These are phyloP conservation scores for Xenoacremonium recifei DNA, from an alignment of 2,329 filamentous ascomycete genomes.

Conservation along the genomic window DNA sequence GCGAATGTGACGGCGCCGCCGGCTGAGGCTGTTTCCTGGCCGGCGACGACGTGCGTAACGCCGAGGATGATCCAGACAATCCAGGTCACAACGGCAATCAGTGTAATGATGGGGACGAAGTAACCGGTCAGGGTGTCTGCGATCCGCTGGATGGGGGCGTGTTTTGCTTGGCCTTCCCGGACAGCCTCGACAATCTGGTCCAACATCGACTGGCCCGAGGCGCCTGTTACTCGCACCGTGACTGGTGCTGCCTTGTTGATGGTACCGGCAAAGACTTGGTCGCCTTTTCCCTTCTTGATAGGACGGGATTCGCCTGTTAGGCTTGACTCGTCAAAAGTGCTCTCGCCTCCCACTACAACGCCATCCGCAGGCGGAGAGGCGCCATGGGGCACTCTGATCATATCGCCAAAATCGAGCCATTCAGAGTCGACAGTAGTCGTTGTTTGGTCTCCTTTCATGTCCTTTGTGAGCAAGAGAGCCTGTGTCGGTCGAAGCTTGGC, in stretches of 20 bases:
- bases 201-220: conserved; percentile 70
- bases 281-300: conserved; percentile 61
- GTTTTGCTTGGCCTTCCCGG: conserved; percentile 72
- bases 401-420: conserved; percentile 71
- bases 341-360: conserved; percentile 58
- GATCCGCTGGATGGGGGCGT: conserved; percentile 73
- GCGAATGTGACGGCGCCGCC: conserved; percentile 73
- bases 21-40: conserved; percentile 52
- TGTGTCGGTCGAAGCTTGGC: conserved; percentile 75
- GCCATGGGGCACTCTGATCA: conserved; percentile 74
- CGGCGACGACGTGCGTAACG: conserved; percentile 54
- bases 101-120: conserved; percentile 71
- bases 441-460: conserved; percentile 32
- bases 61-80: conserved; percentile 68
- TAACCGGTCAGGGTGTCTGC: conserved; percentile 72
- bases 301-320: conserved; percentile 76
- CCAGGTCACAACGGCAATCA: conserved; percentile 71
- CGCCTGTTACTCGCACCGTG: conserved; percentile 61
- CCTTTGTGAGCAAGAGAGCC: conserved; percentile 64
- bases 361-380: conserved; percentile 85
- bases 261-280: conserved; percentile 70
- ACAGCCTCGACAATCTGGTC: conserved; percentile 78
- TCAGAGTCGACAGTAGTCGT: conserved; percentile 56
- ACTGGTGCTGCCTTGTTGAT: conserved; percentile 68
- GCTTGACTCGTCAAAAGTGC: conserved; percentile 84